phyloP scores from a whole-genome alignment of 1,284 basidiomycete genomes.

The Rhodotorula sp. region DNA sequence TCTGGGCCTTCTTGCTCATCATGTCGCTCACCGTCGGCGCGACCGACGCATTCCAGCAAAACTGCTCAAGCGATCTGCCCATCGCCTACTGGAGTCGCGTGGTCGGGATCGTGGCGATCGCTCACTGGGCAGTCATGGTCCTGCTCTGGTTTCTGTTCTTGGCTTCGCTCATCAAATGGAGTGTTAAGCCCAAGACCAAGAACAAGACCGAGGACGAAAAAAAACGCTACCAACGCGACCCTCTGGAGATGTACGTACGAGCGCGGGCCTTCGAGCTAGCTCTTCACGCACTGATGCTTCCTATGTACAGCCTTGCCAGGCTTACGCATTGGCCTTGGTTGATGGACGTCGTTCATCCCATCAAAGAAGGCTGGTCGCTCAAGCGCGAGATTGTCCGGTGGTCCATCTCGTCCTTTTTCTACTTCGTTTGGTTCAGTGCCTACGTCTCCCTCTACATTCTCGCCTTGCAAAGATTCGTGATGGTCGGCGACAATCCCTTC shows the following conservation, averaged over 20 bases:
- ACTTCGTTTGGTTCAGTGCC: background rate
- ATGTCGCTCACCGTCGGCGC: background rate
- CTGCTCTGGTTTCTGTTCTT: conserved; percentile 8
- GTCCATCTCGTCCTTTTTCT: background rate
- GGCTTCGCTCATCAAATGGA: background rate
- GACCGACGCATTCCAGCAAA: conserved; percentile 5
- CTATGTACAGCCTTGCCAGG: background rate
- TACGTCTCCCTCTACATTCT: conserved; percentile 15
- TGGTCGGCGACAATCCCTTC: conserved; percentile 25
- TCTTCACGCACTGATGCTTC: background rate
- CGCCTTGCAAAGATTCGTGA: conserved; percentile 7
- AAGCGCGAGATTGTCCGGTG: conserved; percentile 8
- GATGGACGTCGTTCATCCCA: background rate
- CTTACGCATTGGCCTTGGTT: background rate
- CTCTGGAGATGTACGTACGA: background rate
- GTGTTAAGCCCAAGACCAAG: background rate
- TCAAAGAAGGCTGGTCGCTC: background rate
- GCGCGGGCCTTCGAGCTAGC: background rate
- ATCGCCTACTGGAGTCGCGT: conserved; percentile 2
- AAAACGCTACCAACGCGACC: background rate
- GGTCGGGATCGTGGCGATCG: background rate
- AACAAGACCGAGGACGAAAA: background rate
- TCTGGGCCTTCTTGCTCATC: conserved; percentile 18
- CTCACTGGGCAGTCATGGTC: background rate
- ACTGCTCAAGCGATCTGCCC: conserved; percentile 13